A percentile compares a stretch with the other conserved stretches of the same genome.
These are phyloP conservation scores for Aspergillus funiculosus DNA, from an alignment of 495 filamentous ascomycete species.

Conservation along the genomic window DNA sequence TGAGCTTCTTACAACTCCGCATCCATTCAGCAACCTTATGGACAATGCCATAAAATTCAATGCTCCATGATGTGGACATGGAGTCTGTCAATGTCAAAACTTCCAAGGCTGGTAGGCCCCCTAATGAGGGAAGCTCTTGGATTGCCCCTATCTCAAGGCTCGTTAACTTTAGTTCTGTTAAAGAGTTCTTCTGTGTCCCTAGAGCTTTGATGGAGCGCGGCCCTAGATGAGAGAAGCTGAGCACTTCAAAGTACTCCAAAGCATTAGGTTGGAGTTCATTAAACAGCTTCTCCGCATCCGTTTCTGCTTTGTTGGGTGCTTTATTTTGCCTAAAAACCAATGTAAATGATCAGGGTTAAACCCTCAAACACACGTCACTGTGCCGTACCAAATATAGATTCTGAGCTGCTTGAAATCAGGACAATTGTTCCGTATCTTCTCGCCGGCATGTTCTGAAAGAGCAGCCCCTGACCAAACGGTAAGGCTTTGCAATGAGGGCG, in stretches of 20 bases:
- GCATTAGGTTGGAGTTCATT: slow-evolving; percentile 50
- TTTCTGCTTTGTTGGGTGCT: slow-evolving; percentile 36
- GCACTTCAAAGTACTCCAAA: slow-evolving; percentile 53
- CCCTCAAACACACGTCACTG: background rate
- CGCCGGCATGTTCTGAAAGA: slow-evolving; percentile 46
- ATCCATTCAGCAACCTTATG: slow-evolving; percentile 41
- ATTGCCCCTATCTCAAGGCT: slow-evolving; percentile 46
- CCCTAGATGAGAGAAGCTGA: slow-evolving; percentile 47
- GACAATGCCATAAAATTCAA: slow-evolving; percentile 46
- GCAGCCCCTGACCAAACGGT: slow-evolving; percentile 53
- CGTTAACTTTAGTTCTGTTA: slow-evolving; percentile 51
- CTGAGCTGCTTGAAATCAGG: slow-evolving; percentile 55
- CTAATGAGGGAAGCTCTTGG: slow-evolving; percentile 30
- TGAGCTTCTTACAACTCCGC: slow-evolving; percentile 49
- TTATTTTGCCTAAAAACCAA: slow-evolving; percentile 9
- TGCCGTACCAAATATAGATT: slow-evolving; percentile 47
- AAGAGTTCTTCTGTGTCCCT: slow-evolving; percentile 49
- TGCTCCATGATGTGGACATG: slow-evolving; percentile 12
- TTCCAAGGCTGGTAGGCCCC: slow-evolving; percentile 47
- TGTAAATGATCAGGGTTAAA: background rate
- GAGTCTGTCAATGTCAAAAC: slow-evolving; percentile 48
- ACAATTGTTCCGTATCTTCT: slow-evolving; percentile 52
- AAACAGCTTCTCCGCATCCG: slow-evolving; percentile 54
- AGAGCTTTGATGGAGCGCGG: slow-evolving; percentile 53
- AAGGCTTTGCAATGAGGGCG: slow-evolving; percentile 44